These are phyloP conservation scores for Santalum album DNA, from an alignment of 164 flowering plant species.

Conservation along the genomic window DNA sequence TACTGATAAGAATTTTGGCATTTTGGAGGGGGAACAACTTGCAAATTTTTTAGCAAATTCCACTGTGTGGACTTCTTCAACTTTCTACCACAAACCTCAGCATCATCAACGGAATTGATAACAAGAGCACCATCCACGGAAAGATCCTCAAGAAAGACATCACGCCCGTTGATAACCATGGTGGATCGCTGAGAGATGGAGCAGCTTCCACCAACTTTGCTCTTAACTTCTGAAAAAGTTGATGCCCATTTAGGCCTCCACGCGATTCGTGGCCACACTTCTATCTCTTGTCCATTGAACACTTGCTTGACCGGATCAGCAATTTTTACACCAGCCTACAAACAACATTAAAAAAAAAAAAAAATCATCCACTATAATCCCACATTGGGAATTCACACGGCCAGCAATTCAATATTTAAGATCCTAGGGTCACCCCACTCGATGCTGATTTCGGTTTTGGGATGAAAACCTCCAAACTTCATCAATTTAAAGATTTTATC, in stretches of 20 bases:
- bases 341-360: no score
- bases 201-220: slow-evolving; percentile 55
- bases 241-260: slow-evolving; percentile 93
- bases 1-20: no score
- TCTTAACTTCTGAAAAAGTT: slow-evolving; percentile 60
- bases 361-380: no score
- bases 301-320: slow-evolving; percentile 55
- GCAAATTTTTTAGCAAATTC: no score
- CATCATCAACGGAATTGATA: slow-evolving; percentile 47
- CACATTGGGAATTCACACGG: no score
- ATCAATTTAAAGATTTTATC: no score
- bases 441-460: no score
- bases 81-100: slow-evolving; percentile 72
- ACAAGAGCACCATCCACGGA: slow-evolving; percentile 80
- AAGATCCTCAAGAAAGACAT: slow-evolving; percentile 53
- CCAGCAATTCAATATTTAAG: no score
- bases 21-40: no score
- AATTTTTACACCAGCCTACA: slow-evolving; percentile 69
- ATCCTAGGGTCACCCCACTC: no score
- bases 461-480: no score
- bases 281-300: slow-evolving; percentile 92
- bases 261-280: slow-evolving; percentile 84
- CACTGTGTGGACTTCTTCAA: no score
- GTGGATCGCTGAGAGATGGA: slow-evolving; percentile 71
- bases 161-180: slow-evolving; percentile 54